Evolutionary conservation across 148 eudicot species (phyloP).

Genomic region (Rheum nobile): DNA sequence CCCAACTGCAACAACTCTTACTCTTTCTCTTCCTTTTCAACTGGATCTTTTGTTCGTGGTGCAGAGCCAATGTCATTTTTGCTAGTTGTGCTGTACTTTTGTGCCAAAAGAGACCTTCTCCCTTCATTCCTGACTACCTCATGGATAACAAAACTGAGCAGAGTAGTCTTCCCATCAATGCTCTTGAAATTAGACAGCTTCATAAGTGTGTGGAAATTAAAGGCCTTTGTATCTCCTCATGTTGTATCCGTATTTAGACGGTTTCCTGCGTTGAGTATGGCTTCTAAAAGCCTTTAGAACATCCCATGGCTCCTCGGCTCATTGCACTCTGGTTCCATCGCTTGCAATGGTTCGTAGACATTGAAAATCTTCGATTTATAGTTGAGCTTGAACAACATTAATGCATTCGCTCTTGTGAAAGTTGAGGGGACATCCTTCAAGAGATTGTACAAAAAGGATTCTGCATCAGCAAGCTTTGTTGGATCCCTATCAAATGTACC

Average conservation of each 20-base stretch:
- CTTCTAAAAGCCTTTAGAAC: constrained; percentile 25
- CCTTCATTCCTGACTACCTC: constrained; percentile 25
- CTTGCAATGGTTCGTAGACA: constrained; percentile 34
- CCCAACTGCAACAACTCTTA: constrained; percentile 70
- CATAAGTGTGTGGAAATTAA: constrained; percentile 27
- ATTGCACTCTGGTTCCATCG: constrained; percentile 39
- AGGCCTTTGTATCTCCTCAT: constrained; percentile 26
- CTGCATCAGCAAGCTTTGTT: constrained; percentile 69
- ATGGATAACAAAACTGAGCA: constrained; percentile 26
- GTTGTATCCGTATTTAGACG: constrained; percentile 24
- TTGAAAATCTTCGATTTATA: constrained; percentile 41
- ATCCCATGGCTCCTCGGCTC: constrained; percentile 23
- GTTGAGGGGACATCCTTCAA: constrained; percentile 67
- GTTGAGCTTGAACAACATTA: constrained; percentile 60
- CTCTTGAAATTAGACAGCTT: constrained; percentile 25
- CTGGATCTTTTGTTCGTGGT: constrained; percentile 10
- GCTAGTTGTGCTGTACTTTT: neutral
- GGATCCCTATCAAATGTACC: constrained; percentile 58
- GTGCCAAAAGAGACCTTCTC: constrained; percentile 36
- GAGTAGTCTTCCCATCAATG: constrained; percentile 24
- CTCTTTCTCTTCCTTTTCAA: constrained; percentile 45
- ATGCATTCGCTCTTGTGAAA: constrained; percentile 49
- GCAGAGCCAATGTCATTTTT: neutral
- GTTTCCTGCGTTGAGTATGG: constrained; percentile 28
- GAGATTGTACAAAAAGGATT: constrained; percentile 70